Evolutionary conservation across 345 rosid species (phyloP).

Genomic region (Citrus trifoliata): DNA sequence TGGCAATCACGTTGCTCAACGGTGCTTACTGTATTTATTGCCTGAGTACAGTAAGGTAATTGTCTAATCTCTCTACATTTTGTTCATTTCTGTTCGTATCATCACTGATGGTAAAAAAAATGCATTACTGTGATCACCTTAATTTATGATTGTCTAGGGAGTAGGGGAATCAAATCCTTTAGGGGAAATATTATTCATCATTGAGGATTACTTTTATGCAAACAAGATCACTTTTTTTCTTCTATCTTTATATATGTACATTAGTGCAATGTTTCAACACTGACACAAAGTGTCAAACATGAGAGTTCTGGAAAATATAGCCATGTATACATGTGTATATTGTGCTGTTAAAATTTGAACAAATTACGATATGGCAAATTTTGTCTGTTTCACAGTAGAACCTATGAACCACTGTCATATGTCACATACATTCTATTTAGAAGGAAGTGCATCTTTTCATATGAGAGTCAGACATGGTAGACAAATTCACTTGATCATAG

Average conservation of each 20-base stretch:
- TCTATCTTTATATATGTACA: not conserved
- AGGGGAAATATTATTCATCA: not conserved
- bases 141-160: not conserved
- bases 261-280: not conserved
- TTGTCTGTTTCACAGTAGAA: not conserved
- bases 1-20: conserved; percentile 82
- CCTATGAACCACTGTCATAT: not conserved
- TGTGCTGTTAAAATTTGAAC: not conserved
- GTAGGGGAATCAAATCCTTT: not conserved
- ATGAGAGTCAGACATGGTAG: too few species aligned
- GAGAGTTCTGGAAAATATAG: not conserved
- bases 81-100: not conserved
- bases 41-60: conserved; percentile 57
- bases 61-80: not conserved
- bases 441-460: not conserved
- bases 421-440: not conserved
- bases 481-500: not conserved
- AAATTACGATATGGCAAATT: too few species aligned
- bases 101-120: not conserved
- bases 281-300: not conserved
- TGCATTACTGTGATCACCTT: not conserved
- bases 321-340: not conserved
- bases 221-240: not conserved
- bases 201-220: not conserved
- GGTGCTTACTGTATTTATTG: conserved; percentile 57